Evolutionary conservation across 805 yeast species (phyloP).

Genomic region (Danielia oregonensis): DNA sequence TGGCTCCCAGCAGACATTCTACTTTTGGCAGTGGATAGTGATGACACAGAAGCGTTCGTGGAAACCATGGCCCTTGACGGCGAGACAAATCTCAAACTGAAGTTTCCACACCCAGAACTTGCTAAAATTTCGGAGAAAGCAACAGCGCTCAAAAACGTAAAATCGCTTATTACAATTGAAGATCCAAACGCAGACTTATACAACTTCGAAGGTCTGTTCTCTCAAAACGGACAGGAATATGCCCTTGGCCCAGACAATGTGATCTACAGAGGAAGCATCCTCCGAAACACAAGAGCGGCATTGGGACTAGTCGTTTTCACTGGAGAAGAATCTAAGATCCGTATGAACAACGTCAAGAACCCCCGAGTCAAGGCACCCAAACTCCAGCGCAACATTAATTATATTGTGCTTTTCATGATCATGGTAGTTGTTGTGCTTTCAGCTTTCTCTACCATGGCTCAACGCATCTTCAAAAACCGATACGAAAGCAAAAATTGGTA

Average conservation of each 20-base stretch:
- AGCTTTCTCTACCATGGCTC: slow-evolving; percentile 78
- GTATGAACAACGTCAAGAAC: slow-evolving; percentile 90
- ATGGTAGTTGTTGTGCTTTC: slow-evolving; percentile 69
- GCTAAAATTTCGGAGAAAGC: slow-evolving; percentile 49
- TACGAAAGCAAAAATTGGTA: slow-evolving; percentile 62
- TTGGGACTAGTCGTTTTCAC: slow-evolving; percentile 85
- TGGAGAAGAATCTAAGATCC: slow-evolving; percentile 92
- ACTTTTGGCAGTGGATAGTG: slow-evolving; percentile 59
- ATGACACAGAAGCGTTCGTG: slow-evolving; percentile 63
- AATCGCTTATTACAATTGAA: slow-evolving; percentile 63
- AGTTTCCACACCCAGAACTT: slow-evolving; percentile 62
- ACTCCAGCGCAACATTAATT: slow-evolving; percentile 75
- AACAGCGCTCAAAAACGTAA: slow-evolving; percentile 44
- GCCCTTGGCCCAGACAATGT: slow-evolving; percentile 80
- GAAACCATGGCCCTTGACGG: slow-evolving; percentile 99
- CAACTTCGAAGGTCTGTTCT: slow-evolving; percentile 80
- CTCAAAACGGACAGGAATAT: slow-evolving; percentile 32
- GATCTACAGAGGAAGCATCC: slow-evolving; percentile 84
- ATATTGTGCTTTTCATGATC: slow-evolving; percentile 86
- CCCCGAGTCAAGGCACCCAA: slow-evolving; percentile 94
- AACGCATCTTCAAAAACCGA: slow-evolving; percentile 47
- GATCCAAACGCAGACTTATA: slow-evolving; percentile 92
- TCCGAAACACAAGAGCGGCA: slow-evolving; percentile 75
- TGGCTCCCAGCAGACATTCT: slow-evolving; percentile 93
- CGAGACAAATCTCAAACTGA: slow-evolving; percentile 85